Evolutionary conservation across 345 rosid genomes (phyloP).

Genomic region (Reutealis trisperma): DNA sequence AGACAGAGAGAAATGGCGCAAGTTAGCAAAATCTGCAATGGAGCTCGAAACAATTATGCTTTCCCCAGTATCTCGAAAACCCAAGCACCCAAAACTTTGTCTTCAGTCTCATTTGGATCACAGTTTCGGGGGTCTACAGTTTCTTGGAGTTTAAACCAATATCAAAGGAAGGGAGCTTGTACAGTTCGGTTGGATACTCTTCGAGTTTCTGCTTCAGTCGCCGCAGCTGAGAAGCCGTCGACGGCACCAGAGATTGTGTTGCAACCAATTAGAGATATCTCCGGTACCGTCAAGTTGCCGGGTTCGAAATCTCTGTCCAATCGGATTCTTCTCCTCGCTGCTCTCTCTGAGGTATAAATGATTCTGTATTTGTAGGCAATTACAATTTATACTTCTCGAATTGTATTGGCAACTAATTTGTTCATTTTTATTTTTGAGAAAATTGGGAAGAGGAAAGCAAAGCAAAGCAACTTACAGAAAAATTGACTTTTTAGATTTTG

Average conservation of each 20-base stretch:
- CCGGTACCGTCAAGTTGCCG: conserved; percentile 78
- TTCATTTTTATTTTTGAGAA: background rate
- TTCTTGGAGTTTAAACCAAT: conserved; percentile 35
- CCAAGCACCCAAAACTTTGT: conserved; percentile 24
- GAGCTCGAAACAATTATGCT: conserved; percentile 34
- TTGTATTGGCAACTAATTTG: background rate
- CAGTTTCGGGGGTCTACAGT: conserved; percentile 34
- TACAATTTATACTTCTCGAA: background rate
- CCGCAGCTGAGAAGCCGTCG: conserved; percentile 65
- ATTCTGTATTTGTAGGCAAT: background rate
- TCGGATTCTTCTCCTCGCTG: conserved; percentile 90
- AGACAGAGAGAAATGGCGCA: conserved; percentile 51
- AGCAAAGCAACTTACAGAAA: too few species aligned
- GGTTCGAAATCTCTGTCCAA: conserved; percentile 96
- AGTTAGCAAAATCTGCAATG: conserved; percentile 50
- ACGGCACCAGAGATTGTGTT: conserved; percentile 68
- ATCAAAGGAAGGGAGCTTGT: conserved; percentile 6
- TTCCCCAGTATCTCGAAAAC: conserved; percentile 36
- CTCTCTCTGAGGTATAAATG: conserved; percentile 69
- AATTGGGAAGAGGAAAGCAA: background rate
- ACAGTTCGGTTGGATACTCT: conserved; percentile 24
- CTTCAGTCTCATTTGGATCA: conserved; percentile 46
- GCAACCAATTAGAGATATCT: conserved; percentile 82
- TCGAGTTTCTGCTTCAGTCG: conserved; percentile 52
- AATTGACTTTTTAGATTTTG: background rate